Evolutionary conservation across 1,284 basidiomycete species (phyloP).

Genomic region (Irpex lacteus): DNA sequence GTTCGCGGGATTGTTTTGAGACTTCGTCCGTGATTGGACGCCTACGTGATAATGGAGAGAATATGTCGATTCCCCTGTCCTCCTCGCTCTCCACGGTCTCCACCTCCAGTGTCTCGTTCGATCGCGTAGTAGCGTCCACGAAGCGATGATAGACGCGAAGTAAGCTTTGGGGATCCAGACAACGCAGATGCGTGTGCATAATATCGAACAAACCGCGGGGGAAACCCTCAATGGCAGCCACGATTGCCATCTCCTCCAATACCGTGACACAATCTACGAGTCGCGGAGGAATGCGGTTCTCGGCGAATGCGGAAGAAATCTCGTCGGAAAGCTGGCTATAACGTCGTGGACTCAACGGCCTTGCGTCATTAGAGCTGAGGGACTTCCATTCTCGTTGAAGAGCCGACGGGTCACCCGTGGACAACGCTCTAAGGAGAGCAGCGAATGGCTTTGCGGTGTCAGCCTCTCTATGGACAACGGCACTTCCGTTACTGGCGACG

Average conservation of each 20-base stretch:
- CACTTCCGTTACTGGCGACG: too few species aligned
- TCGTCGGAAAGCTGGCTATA: conserved; percentile 24
- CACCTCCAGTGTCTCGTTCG: background rate
- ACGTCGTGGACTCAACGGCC: conserved; percentile 40
- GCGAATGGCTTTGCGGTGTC: too few species aligned
- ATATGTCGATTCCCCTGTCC: background rate
- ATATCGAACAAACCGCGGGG: conserved; percentile 46
- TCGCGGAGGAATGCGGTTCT: conserved; percentile 16
- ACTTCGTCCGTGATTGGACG: background rate
- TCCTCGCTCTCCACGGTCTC: conserved; percentile 16
- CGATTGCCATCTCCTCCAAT: conserved; percentile 47
- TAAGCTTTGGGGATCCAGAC: conserved; percentile 38
- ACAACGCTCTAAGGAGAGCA: background rate
- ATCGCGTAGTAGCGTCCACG: background rate
- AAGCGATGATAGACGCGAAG: conserved; percentile 48
- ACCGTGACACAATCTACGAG: conserved; percentile 22
- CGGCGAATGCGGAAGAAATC: conserved; percentile 23
- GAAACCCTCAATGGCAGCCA: conserved; percentile 39
- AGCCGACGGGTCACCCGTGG: conserved; percentile 12
- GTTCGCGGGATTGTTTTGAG: conserved; percentile 7
- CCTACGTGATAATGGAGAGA: background rate
- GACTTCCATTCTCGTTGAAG: conserved; percentile 40
- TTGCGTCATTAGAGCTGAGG: conserved; percentile 37
- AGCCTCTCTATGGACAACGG: too few species aligned
- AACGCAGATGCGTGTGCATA: conserved; percentile 46